Base-by-base conservation (phyloP, 179 eudicot genomes). In the Camellia oleifera region DNA sequence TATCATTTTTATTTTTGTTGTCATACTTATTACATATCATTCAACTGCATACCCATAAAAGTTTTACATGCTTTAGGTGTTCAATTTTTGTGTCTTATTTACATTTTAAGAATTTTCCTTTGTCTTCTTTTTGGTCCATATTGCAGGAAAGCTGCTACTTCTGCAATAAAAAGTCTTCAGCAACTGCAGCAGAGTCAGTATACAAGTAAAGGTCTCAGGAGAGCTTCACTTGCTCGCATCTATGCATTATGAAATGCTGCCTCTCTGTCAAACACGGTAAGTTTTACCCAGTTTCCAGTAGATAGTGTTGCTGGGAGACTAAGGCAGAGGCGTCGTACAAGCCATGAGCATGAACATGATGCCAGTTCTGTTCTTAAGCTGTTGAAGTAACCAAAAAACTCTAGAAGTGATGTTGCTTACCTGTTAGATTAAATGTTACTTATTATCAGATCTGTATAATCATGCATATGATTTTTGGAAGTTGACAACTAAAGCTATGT, bases 241-340 rank as follows among this genome's bases (percentile, higher is more conserved):
- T 92, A 94, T 83, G 95, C 98, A 66, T 81, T 94, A 78, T 94
- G 98, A 97, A 92, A 91, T 48, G 91, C 91, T 72, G 85, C 93
- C 64, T 94, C 98, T 79, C 74, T 94, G 14, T 88, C 93, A 14
- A 94, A 91, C 82, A 88, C 88, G 83, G 98, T 94, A 88, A 84
- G 98, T 10, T 77, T 65, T 65, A 69, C 26, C 0, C 9, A 26
- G 17, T 74, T 40, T 57, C 63, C 7, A 26, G 68, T 23, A 58
- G 78, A 26, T 26, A 20, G 23, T 20, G 23, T 20, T 20, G 23
- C 23, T 20, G 23, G 23, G 23, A 20, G 23, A 20, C 23, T 20
- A 20, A 20, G 23, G 23, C 23, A 20, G 23, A 20, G 23, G 23
- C 23, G 23, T 20, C 23, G 23, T 20, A 20, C 23, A 20, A 20